Conservation (phyloP, 495 filamentous ascomycete species). For the Penicillium taxi region DNA sequence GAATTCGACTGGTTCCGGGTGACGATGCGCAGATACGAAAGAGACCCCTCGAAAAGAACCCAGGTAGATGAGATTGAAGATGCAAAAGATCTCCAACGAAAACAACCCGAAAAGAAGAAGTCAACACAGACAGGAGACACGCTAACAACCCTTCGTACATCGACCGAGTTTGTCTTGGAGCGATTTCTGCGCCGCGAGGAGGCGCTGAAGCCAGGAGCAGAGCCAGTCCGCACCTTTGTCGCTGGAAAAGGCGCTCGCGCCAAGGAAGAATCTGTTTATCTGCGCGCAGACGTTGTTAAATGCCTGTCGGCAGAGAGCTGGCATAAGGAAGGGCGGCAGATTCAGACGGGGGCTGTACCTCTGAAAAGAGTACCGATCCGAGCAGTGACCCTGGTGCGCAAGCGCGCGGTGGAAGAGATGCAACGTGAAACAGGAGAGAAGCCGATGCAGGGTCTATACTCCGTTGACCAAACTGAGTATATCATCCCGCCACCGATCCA, state of each 20-base stretch:
- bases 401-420: constrained; percentile 81
- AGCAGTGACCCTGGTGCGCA: constrained; percentile 79
- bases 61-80: constrained; percentile 73
- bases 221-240: constrained; percentile 65
- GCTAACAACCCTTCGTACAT: constrained; percentile 78
- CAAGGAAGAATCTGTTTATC: constrained; percentile 73
- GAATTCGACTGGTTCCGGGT: constrained; percentile 81
- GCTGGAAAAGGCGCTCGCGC: constrained; percentile 58
- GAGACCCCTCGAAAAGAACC: constrained; percentile 51
- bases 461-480: constrained; percentile 80
- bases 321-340: constrained; percentile 89
- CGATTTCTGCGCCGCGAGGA: constrained; percentile 90
- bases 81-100: constrained; percentile 60
- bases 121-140: constrained; percentile 64
- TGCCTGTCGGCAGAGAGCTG: constrained; percentile 93
- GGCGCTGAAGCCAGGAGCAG: constrained; percentile 62
- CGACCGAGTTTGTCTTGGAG: constrained; percentile 74
- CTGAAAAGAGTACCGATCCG: constrained; percentile 84
- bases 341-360: constrained; percentile 60
- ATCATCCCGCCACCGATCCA: constrained; percentile 79
- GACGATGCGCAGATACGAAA: constrained; percentile 64
- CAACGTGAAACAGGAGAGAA: constrained; percentile 73
- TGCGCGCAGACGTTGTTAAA: constrained; percentile 66
- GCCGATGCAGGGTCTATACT: constrained; percentile 77
- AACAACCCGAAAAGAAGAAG: constrained; percentile 63